These are phyloP conservation scores for Rhodotorula sp. DNA, from an alignment of 1,284 basidiomycete genomes.

Conservation along the genomic window DNA sequence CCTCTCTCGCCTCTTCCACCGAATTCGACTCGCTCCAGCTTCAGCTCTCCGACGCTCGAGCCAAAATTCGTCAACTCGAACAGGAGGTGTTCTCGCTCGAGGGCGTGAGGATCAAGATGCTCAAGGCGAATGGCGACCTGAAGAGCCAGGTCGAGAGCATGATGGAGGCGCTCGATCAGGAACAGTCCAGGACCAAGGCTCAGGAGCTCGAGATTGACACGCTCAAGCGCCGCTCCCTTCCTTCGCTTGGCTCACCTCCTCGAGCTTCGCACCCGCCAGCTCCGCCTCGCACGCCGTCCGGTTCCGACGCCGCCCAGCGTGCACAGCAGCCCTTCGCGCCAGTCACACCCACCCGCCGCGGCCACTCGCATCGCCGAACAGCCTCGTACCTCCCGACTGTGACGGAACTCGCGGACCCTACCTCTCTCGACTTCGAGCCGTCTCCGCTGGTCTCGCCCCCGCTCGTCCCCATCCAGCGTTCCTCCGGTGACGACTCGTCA, in stretches of 20 bases:
- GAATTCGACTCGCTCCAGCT: conserved; percentile 31
- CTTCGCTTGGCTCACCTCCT: background rate
- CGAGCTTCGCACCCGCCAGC: background rate
- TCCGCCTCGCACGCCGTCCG: background rate
- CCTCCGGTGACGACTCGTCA: background rate
- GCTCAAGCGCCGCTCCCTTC: background rate
- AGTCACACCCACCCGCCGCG: conserved; percentile 9
- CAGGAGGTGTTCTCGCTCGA: conserved; percentile 34
- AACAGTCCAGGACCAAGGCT: conserved; percentile 9
- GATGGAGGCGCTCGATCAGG: conserved; percentile 31
- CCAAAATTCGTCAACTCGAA: conserved; percentile 38
- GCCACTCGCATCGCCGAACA: conserved; percentile 29
- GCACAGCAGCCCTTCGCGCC: background rate
- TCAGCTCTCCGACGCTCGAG: conserved; percentile 36
- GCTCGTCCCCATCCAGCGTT: background rate
- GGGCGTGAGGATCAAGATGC: conserved; percentile 26
- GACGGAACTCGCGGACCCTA: conserved; percentile 26
- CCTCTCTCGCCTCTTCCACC: conserved; percentile 1
- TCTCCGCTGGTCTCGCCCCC: conserved; percentile 20
- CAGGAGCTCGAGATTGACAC: conserved; percentile 10
- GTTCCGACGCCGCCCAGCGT: background rate
- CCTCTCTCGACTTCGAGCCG: background rate
- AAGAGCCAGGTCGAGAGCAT: conserved; percentile 38
- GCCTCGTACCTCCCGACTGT: conserved; percentile 26
- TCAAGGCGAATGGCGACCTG: conserved; percentile 38